Evolutionary conservation across 2,329 filamentous ascomycete genomes (phyloP), one percentile per base, ranked within the genome.

Genomic region (Exserohilum rostratum): DNA sequence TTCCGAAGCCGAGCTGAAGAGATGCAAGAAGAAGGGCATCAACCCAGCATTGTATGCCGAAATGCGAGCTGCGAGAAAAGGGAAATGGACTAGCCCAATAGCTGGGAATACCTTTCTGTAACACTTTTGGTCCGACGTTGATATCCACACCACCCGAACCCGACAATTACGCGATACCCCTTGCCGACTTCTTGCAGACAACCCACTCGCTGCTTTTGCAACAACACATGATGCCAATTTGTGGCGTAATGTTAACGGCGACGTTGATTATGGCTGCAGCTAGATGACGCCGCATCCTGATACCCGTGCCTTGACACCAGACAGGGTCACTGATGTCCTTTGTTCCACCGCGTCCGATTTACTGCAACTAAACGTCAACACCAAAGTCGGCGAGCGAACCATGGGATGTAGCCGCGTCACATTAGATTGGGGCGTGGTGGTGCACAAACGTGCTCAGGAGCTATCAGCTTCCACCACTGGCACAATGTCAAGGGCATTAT

Each of bases 21-120:
- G 78, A 58, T 71, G 78, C 63, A 68, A 71, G 61, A 78, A 78
- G 63, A 81, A 80, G 60, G 78, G 79, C 1, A 77, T 81, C 58
- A 79, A 81, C 54, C 78, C 78, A 12, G 69, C 75, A 9, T 55
- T 80, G 44, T 80, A 77, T 55, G 74, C 77, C 12, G 79, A 81
- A 64, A 81, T 81, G 78, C 77, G 78, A 58, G 76, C 77, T 22
- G 76, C 75, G 18, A 70, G 71, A 47, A 77, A 76, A 49, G 75
- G 77, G 1, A 67, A 70, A 64, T 72, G 70, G 65, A 62, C 66
- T n/a, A 73, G 70, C 57, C 68, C 70, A 4, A 70, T 75, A 43
- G 67, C 63, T 15, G 71, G 71, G 6, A 75, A 73, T 43, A 71
- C 70, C 13, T 70, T 73, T 38, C 46, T 75, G n/a, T 63, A 55